These are phyloP conservation scores for Kandelia obovata DNA, from an alignment of 345 rosid species.

Conservation along the genomic window DNA sequence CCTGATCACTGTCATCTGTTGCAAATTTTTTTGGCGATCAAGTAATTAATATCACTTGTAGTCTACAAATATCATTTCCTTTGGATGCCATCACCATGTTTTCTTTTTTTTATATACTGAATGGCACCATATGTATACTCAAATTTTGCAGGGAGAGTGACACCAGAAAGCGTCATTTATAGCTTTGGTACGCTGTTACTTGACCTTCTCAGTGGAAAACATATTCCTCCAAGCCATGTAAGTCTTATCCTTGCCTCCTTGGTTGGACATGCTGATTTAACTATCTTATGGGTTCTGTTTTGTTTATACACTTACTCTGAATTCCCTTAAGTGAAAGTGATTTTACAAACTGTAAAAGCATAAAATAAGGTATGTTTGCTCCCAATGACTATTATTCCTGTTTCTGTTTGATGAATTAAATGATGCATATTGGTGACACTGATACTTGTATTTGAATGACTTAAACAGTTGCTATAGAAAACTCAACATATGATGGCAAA, in stretches of 20 bases:
- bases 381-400: no score
- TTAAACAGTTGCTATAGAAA: no score
- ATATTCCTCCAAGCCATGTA: constrained; percentile 96
- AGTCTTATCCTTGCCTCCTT: constrained; percentile 24
- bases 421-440: no score
- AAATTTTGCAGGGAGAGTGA: constrained; percentile 64
- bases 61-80: neutral
- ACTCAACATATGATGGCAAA: no score
- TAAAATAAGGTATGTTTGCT: no score
- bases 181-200: constrained; percentile 90
- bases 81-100: neutral
- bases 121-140: neutral
- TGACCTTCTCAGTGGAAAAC: constrained; percentile 93
- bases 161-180: constrained; percentile 82
- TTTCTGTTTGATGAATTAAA: no score
- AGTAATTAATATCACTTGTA: constrained; percentile 5
- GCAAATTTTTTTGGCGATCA: neutral
- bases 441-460: no score
- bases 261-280: neutral
- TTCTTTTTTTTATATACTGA: neutral
- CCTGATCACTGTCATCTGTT: neutral
- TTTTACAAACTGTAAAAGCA: no score
- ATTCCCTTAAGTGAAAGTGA: no score
- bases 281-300: neutral
- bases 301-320: neutral